phyloP scores from a whole-genome alignment of 164 flowering plant species.

The Magnolia changhungtana region DNA sequence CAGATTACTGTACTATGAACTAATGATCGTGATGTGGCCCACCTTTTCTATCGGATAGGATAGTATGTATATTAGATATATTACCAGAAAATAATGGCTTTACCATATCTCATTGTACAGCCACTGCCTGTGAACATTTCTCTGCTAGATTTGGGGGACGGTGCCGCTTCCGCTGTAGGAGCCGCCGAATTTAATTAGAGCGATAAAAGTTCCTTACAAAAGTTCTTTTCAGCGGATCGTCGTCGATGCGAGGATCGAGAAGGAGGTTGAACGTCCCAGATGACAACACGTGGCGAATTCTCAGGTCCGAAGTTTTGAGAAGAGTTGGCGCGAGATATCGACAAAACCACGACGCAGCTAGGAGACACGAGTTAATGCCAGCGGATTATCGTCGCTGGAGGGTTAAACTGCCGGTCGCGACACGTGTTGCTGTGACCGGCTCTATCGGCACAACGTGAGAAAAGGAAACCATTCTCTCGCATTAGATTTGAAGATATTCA shows the following conservation, averaged over 20 bases:
- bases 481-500: not conserved
- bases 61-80: no score
- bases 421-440: not conserved
- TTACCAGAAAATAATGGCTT: no score
- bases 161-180: slow-evolving; percentile 2
- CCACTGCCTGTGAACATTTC: no score
- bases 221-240: slow-evolving; percentile 5
- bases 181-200: slow-evolving; percentile 22
- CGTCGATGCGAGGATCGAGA: slow-evolving; percentile 6
- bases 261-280: not conserved
- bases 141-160: slow-evolving; percentile 12
- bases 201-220: slow-evolving; percentile 1
- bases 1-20: no score
- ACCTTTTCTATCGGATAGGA: no score
- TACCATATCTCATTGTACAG: no score
- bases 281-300: not conserved
- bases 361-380: slow-evolving; percentile 9
- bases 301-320: not conserved
- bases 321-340: not conserved
- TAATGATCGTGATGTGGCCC: no score
- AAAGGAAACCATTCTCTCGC: not conserved
- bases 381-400: not conserved
- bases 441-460: no score
- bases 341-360: not conserved
- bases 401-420: not conserved